These are phyloP conservation scores for Microcera coccophila DNA, from an alignment of 2,329 filamentous ascomycete species.

Conservation along the genomic window DNA sequence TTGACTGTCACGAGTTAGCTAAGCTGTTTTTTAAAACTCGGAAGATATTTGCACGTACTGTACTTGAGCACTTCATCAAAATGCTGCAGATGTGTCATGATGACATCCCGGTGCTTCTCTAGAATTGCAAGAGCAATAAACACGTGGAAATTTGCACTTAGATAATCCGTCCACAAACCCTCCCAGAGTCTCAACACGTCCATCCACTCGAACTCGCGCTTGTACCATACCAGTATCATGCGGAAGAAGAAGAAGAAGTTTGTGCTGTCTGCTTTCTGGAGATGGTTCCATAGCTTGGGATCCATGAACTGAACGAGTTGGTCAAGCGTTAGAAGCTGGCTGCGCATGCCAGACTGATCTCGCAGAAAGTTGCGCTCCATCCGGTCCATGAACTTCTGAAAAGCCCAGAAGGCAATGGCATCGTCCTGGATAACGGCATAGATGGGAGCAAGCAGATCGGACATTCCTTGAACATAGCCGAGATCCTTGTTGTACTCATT, in stretches of 20 bases:
- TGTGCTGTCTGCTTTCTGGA: slow-evolving; percentile 86
- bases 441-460: slow-evolving; percentile 88
- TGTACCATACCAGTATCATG: slow-evolving; percentile 98
- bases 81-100: slow-evolving; percentile 88
- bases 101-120: slow-evolving; percentile 93
- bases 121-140: slow-evolving; percentile 92
- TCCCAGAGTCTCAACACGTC: slow-evolving; percentile 91
- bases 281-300: slow-evolving; percentile 85
- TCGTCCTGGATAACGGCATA: slow-evolving; percentile 98
- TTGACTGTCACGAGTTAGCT: slow-evolving; percentile 61
- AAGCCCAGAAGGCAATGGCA: slow-evolving; percentile 93
- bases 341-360: slow-evolving; percentile 93
- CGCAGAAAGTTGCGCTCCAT: slow-evolving; percentile 98
- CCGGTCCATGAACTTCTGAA: slow-evolving; percentile 91
- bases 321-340: slow-evolving; percentile 84
- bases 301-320: slow-evolving; percentile 97
- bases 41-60: slow-evolving; percentile 59
- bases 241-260: slow-evolving; percentile 99
- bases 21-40: no score
- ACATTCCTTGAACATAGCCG: slow-evolving; percentile 98
- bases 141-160: slow-evolving; percentile 85
- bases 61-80: slow-evolving; percentile 99
- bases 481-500: slow-evolving; percentile 96
- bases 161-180: slow-evolving; percentile 86
- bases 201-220: slow-evolving; percentile 88